Conservation (phyloP, 2,329 filamentous ascomycete genomes). For the Botryosphaeria dothidea region DNA sequence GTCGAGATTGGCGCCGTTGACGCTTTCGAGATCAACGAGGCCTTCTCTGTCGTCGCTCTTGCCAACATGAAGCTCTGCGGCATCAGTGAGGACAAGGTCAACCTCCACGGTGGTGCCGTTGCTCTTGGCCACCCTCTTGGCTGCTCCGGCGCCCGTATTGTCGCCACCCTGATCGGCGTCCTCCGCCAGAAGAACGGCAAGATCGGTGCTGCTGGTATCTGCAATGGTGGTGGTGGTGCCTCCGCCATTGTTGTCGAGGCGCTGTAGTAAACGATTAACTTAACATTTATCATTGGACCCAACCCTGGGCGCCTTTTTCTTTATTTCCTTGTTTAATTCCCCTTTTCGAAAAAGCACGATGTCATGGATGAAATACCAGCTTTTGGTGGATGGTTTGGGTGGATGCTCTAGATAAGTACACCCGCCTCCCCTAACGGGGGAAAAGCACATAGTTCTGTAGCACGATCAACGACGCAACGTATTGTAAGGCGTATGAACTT, state of each 20-base stretch:
- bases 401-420: neutral
- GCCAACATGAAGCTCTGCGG: conserved; percentile 93
- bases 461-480: neutral
- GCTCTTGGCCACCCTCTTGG: conserved; percentile 95
- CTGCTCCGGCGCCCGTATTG: conserved; percentile 89
- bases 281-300: neutral
- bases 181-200: conserved; percentile 88
- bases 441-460: conserved; percentile 1
- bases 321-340: conserved; percentile 10
- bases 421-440: neutral
- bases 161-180: conserved; percentile 86
- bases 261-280: conserved; percentile 30
- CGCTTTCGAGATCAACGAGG: conserved; percentile 99
- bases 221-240: conserved; percentile 95
- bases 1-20: conserved; percentile 77
- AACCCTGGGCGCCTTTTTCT: neutral
- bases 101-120: conserved; percentile 91
- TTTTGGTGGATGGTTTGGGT: conserved; percentile 1
- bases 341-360: neutral
- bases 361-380: conserved; percentile 13
- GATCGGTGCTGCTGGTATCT: conserved; percentile 92
- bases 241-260: conserved; percentile 88
- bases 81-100: conserved; percentile 82
- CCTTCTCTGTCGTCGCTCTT: conserved; percentile 93
- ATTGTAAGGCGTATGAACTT: neutral